Evolutionary conservation across 305 asterid genomes (phyloP).

Genomic region (Solanum hybrid): DNA sequence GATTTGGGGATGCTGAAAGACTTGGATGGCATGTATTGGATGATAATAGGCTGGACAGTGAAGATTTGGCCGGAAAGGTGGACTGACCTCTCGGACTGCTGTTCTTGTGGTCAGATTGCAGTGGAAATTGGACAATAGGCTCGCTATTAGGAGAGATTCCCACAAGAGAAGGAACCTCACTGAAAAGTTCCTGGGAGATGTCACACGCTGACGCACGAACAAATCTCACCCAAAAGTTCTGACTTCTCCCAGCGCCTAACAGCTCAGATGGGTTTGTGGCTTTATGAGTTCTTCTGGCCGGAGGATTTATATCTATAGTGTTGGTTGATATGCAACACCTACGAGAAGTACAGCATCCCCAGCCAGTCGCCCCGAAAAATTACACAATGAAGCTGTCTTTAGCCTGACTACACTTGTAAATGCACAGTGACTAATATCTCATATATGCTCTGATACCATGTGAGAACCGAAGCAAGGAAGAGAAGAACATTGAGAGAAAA

Average conservation of each 20-base stretch:
- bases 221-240: neutral
- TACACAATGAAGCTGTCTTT: neutral
- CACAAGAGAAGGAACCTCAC: neutral
- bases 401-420: neutral
- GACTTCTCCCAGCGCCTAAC: neutral
- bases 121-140: neutral
- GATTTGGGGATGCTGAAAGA: neutral
- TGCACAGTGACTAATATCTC: neutral
- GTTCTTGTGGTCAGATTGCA: neutral
- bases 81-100: neutral
- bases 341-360: neutral
- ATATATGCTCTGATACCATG: neutral
- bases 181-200: neutral
- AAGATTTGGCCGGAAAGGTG: neutral
- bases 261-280: neutral
- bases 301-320: neutral
- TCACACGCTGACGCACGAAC: neutral
- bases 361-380: neutral
- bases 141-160: neutral
- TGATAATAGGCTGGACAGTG: neutral
- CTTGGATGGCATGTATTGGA: neutral
- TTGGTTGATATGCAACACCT: neutral
- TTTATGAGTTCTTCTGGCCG: neutral
- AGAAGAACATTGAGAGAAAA: neutral
- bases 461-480: neutral